Base-by-base conservation (phyloP, 805 yeast genomes). In the Blastobotrys parvus region DNA sequence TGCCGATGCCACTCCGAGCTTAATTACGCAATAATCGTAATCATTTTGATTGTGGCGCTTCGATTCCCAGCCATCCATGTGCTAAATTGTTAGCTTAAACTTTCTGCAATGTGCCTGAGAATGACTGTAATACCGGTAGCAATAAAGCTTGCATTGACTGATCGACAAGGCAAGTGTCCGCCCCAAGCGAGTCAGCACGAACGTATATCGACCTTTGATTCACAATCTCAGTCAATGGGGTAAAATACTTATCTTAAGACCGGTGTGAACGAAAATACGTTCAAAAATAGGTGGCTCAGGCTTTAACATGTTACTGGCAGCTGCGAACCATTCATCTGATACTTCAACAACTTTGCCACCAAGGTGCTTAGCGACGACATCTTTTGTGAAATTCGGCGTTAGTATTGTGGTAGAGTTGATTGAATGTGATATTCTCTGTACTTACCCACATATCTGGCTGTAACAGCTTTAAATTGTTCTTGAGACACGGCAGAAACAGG, bases 61-160 rank as follows among this genome's bases (percentile, higher is more conserved):
- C 8, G 97, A 89, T 64, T 90, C 97, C 97, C 97, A 90, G 19
- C 98, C 98, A 54, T 90, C 98, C 37, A 34, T 34, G n/a, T n/a
- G n/a, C n/a, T n/a, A n/a, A n/a, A n/a, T n/a, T n/a, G n/a, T n/a
- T n/a, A n/a, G n/a, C n/a, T n/a, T n/a, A n/a, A n/a, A n/a, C n/a
- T n/a, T n/a, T n/a, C n/a, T n/a, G n/a, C n/a, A n/a, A n/a, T n/a
- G n/a, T n/a, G n/a, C n/a, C n/a, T n/a, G n/a, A n/a, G n/a, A n/a
- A n/a, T n/a, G n/a, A n/a, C n/a, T n/a, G n/a, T n/a, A n/a, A n/a
- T n/a, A n/a, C n/a, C n/a, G n/a, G n/a, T n/a, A n/a, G n/a, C n/a
- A n/a, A n/a, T n/a, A n/a, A n/a, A n/a, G n/a, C n/a, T n/a, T n/a
- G n/a, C n/a, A n/a, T n/a, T n/a, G n/a, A n/a, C n/a, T n/a, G n/a